Conservation (phyloP, 1,139 yeast species). For the Blastobotrys illinoisensis region DNA sequence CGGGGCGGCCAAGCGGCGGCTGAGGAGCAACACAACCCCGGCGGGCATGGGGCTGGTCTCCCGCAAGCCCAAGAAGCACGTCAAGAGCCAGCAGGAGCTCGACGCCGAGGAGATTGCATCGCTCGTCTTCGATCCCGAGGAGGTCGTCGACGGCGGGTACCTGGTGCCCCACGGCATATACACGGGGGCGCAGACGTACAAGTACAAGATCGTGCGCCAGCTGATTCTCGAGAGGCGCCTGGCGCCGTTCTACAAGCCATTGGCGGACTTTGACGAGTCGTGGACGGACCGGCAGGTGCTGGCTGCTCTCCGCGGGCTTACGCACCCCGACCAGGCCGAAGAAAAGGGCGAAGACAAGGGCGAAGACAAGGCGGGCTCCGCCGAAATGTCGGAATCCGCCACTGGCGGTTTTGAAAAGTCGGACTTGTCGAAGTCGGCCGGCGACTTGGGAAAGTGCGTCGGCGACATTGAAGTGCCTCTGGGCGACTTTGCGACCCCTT, state of each 20-base stretch:
- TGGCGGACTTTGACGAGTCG: constrained; percentile 68
- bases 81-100: constrained; percentile 4
- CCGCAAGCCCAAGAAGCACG: constrained; percentile 1
- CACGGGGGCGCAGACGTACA: constrained; percentile 67
- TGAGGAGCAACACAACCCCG: constrained; percentile 3
- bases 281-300: constrained; percentile 74
- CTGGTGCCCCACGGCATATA: constrained; percentile 86
- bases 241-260: constrained; percentile 88
- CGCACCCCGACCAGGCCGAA: constrained; percentile 12
- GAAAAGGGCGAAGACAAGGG: no score
- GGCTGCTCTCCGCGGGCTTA: constrained; percentile 41
- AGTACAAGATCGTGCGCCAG: constrained; percentile 61
- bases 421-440: no score
- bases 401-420: no score
- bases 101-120: constrained; percentile 4
- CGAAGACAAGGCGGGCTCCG: no score
- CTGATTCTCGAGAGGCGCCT: constrained; percentile 61
- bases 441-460: no score
- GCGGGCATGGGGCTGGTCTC: background rate
- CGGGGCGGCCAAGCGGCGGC: constrained; percentile 7
- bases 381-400: no score
- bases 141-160: constrained; percentile 43
- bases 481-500: no score
- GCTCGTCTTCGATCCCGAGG: constrained; percentile 35
- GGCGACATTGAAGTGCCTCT: no score